Evolutionary conservation across 805 yeast species (phyloP).

Genomic region (Isabelozyma pseudorhagii): DNA sequence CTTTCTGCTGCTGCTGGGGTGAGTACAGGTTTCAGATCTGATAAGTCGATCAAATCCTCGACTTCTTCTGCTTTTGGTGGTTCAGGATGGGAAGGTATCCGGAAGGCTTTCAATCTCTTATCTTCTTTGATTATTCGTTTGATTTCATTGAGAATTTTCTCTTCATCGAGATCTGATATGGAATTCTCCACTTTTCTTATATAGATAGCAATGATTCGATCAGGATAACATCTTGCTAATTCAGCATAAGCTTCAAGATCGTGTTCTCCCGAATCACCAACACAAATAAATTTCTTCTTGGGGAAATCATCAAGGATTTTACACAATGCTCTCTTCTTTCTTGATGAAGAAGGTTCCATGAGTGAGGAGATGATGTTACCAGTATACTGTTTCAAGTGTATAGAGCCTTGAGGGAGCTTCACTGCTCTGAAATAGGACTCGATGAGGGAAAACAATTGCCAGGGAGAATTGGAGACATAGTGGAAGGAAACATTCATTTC

Average conservation of each 20-base stretch:
- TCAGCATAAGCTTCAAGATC: conserved; percentile 89
- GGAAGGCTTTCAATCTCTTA: conserved; percentile 6
- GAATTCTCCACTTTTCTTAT: conserved; percentile 75
- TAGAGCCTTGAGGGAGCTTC: conserved; percentile 72
- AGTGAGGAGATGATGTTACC: conserved; percentile 80
- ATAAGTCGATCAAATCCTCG: conserved; percentile 37
- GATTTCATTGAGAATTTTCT: conserved; percentile 26
- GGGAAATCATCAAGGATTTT: conserved; percentile 73
- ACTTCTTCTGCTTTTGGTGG: conserved; percentile 7
- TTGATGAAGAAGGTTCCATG: conserved; percentile 81
- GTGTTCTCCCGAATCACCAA: conserved; percentile 96
- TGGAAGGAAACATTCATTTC: conserved; percentile 62
- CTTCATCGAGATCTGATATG: conserved; percentile 53
- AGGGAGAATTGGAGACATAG: conserved; percentile 94
- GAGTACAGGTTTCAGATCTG: conserved; percentile 21
- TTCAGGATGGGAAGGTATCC: conserved; percentile 10
- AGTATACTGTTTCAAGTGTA: conserved; percentile 83
- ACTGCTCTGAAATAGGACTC: conserved; percentile 51
- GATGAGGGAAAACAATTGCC: conserved; percentile 73
- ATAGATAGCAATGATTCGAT: conserved; percentile 67
- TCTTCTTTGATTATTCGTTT: conserved; percentile 17
- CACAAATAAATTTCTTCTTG: conserved; percentile 67
- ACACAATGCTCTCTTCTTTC: conserved; percentile 66
- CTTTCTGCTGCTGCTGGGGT: conserved; percentile 3
- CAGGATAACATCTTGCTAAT: conserved; percentile 59